These are phyloP conservation scores for Clavispora carvajalis DNA, from an alignment of 805 yeast genomes.

Conservation along the genomic window DNA sequence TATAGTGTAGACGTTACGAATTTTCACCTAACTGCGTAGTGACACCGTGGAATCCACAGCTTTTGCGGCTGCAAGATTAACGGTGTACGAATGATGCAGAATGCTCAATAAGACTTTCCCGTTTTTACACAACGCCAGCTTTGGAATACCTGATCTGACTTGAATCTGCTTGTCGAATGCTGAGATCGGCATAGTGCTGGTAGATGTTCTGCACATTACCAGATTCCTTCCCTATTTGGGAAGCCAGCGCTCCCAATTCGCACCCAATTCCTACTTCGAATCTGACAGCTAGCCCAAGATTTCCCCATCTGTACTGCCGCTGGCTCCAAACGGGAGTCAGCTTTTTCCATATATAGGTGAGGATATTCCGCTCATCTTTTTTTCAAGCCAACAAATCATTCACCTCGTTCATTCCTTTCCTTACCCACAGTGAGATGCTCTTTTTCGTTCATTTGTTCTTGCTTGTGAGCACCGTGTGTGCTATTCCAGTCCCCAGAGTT, in stretches of 20 bases:
- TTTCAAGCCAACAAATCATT: background rate
- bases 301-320: background rate
- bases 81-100: too few species aligned
- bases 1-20: too few species aligned
- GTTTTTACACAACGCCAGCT: too few species aligned
- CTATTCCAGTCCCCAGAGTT: conserved; percentile 35
- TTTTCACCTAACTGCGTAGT: too few species aligned
- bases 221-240: background rate
- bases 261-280: conserved; percentile 5
- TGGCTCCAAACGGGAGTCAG: background rate
- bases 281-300: conserved; percentile 2
- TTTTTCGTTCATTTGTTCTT: conserved; percentile 3
- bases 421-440: background rate
- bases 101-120: too few species aligned
- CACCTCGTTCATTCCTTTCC: conserved; percentile 1
- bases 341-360: background rate
- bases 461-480: conserved; percentile 6
- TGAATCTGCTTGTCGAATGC: background rate
- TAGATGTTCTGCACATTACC: background rate
- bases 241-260: background rate
- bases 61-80: too few species aligned
- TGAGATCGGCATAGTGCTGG: background rate
- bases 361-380: background rate
- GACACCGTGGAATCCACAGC: too few species aligned
- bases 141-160: too few species aligned